Evolutionary conservation across 2,329 filamentous ascomycete species (phyloP), one percentile per base, ranked within the genome.

Genomic region (Penicillium sp.): DNA sequence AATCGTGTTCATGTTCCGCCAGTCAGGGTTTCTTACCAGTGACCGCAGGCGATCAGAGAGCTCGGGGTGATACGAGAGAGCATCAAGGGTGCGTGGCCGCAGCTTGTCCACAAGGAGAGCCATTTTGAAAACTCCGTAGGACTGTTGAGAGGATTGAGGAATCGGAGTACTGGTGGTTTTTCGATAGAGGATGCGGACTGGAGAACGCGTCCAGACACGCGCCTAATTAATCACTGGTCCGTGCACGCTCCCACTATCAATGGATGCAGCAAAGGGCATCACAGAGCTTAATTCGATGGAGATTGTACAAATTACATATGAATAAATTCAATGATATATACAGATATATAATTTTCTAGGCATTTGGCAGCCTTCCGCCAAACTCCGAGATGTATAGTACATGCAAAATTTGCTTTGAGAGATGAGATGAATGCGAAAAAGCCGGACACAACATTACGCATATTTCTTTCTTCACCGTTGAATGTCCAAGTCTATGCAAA

Each of bases 1-100:
- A 62, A 55, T 50, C 25, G 16, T 61, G 50, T 23, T 34, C 44
- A n/a, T 44, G 10, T n/a, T 33, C 10, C 11, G 9, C 15, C 13
- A 23, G 27, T n/a, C 23, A 47, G 15, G 19, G 29, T 36, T 59
- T 45, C 57, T 68, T 84, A 96, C 92, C 61, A 99, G 82, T 31
- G 94, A 91, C 66, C 87, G 87, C 46, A 99, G 83, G 58, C 93
- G 87, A 27, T 91, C 88, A 11, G 94, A 97, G 44, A 99, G 85
- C 61, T 96, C 91, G 54, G 86, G 77, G 67, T 99, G 94, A 70
- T 97, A 99, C 66, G 89, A 91, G 59, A 97, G 83, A 40, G 82
- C 64, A 60, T 81, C 78, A 7, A 81, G 74, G 25, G 76, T 75
- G 23, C 77, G 73, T 36, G 79, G 79, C 15, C 85, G 81, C 61